A percentile compares a stretch with the other conserved stretches of the same genome.
These are phyloP conservation scores for Calcarisporium arbuscula DNA, from an alignment of 2,329 filamentous ascomycete genomes.

Conservation along the genomic window DNA sequence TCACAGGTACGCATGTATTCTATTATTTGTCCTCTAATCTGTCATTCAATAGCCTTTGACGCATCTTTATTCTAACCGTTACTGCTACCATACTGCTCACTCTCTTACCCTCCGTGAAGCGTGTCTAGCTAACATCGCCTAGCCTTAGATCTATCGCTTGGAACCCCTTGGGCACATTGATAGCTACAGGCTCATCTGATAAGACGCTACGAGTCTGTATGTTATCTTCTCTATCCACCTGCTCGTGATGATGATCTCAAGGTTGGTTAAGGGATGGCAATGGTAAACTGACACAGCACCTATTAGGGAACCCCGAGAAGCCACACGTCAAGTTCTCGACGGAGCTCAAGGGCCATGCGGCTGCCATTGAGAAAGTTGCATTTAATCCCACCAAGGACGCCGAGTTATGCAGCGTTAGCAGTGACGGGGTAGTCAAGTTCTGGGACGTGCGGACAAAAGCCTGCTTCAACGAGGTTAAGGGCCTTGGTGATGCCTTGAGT, in stretches of 20 bases:
- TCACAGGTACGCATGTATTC: slow-evolving; percentile 43
- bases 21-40: slow-evolving; percentile 1
- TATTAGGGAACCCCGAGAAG: slow-evolving; percentile 75
- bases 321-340: slow-evolving; percentile 68
- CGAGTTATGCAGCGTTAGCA: slow-evolving; percentile 68
- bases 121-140: no score
- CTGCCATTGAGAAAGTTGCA: slow-evolving; percentile 65
- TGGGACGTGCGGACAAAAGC: slow-evolving; percentile 74
- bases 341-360: slow-evolving; percentile 62
- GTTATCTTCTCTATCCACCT: slow-evolving; percentile 18
- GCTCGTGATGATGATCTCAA: no score
- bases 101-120: neutral
- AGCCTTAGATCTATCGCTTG: slow-evolving; percentile 78
- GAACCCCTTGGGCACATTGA: slow-evolving; percentile 77
- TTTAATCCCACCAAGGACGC: slow-evolving; percentile 74
- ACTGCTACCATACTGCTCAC: neutral
- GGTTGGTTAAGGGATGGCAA: no score
- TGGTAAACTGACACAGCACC: slow-evolving; percentile 2
- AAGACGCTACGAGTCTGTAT: slow-evolving; percentile 67
- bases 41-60: neutral
- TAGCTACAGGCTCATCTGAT: slow-evolving; percentile 73
- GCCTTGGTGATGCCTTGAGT: slow-evolving; percentile 61
- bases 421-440: slow-evolving; percentile 68
- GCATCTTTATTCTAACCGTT: neutral
- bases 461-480: slow-evolving; percentile 63